Percentiles rank a stretch among this genome's conserved stretches.
phyloP scores from a whole-genome alignment of 2,329 filamentous ascomycete species.

The Neoarthrinium moseri region DNA sequence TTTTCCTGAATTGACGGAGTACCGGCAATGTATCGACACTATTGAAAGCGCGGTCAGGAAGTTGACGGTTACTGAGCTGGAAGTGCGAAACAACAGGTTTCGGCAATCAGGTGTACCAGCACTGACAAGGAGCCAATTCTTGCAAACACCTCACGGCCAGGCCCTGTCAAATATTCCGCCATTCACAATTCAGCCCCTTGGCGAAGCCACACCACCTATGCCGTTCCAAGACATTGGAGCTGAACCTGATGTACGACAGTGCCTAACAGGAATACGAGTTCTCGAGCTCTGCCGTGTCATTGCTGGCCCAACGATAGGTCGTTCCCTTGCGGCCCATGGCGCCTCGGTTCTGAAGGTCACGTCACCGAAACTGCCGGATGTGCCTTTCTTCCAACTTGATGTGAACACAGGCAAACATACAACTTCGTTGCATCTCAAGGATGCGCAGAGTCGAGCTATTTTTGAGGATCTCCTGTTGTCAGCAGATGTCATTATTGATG shows the following conservation, averaged over 20 bases:
- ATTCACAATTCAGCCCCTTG: slow-evolving; percentile 50
- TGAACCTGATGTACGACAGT: slow-evolving; percentile 29
- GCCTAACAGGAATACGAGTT: slow-evolving; percentile 64
- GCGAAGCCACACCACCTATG: slow-evolving; percentile 46
- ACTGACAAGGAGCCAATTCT: slow-evolving; percentile 59
- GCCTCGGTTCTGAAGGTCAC: slow-evolving; percentile 74
- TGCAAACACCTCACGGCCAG: slow-evolving; percentile 52
- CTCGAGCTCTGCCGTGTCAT: slow-evolving; percentile 75
- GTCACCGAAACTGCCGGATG: slow-evolving; percentile 64
- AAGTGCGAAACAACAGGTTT: slow-evolving; percentile 53
- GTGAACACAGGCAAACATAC: slow-evolving; percentile 71
- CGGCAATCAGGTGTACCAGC: slow-evolving; percentile 61
- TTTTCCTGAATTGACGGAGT: slow-evolving; percentile 59
- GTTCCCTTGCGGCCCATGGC: slow-evolving; percentile 72
- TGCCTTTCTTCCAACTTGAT: slow-evolving; percentile 72
- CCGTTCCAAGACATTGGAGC: slow-evolving; percentile 33
- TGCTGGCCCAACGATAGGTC: slow-evolving; percentile 70
- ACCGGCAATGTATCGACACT: slow-evolving; percentile 54
- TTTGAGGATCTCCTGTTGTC: slow-evolving; percentile 61
- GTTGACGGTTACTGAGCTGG: slow-evolving; percentile 55
- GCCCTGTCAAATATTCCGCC: slow-evolving; percentile 39
- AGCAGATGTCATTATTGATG: slow-evolving; percentile 67
- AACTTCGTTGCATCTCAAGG: slow-evolving; percentile 61
- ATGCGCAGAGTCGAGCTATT: slow-evolving; percentile 44
- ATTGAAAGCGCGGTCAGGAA: slow-evolving; percentile 60